Percentiles rank a stretch among this genome's conserved stretches.
These are phyloP conservation scores for Penicillium parvum DNA, from an alignment of 495 filamentous ascomycete species.

Conservation along the genomic window DNA sequence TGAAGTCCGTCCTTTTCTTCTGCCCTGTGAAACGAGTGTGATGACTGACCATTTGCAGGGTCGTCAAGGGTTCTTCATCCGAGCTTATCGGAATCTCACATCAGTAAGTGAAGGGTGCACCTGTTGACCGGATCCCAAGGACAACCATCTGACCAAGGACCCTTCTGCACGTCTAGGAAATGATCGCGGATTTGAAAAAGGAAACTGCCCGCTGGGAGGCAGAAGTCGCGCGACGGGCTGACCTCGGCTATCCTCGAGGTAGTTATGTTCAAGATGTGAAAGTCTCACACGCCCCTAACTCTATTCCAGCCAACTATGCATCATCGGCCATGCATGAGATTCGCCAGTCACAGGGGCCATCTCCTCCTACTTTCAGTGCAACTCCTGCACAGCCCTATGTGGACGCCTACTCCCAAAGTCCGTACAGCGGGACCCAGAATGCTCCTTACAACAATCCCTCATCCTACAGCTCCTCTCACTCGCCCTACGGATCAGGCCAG, in stretches of 20 bases:
- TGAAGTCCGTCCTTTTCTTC: conserved; percentile 54
- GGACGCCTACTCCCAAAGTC: conserved; percentile 35
- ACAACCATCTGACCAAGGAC: conserved; percentile 19
- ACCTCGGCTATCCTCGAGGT: conserved; percentile 45
- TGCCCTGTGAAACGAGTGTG: neutral
- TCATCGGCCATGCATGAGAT: conserved; percentile 34
- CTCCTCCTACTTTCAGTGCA: conserved; percentile 37
- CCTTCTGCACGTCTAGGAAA: conserved; percentile 55
- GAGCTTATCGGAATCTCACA: conserved; percentile 81
- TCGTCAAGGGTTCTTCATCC: conserved; percentile 76
- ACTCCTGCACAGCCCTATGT: conserved; percentile 33
- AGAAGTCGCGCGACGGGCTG: conserved; percentile 54
- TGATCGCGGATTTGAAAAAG: conserved; percentile 80
- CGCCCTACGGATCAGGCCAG: conserved; percentile 34
- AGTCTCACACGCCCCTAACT: conserved; percentile 37
- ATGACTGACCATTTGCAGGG: conserved; percentile 50
- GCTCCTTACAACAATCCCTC: conserved; percentile 30
- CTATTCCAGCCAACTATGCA: conserved; percentile 33
- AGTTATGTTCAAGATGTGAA: conserved; percentile 44
- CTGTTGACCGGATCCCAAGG: conserved; percentile 2
- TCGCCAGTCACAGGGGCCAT: conserved; percentile 35
- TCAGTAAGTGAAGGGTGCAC: conserved; percentile 69
- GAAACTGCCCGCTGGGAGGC: conserved; percentile 79
- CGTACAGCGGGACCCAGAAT: conserved; percentile 37
- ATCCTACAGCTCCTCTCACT: conserved; percentile 37